Conservation (phyloP, 352 stramenopile genomes). For the Pythium guiyangense region DNA sequence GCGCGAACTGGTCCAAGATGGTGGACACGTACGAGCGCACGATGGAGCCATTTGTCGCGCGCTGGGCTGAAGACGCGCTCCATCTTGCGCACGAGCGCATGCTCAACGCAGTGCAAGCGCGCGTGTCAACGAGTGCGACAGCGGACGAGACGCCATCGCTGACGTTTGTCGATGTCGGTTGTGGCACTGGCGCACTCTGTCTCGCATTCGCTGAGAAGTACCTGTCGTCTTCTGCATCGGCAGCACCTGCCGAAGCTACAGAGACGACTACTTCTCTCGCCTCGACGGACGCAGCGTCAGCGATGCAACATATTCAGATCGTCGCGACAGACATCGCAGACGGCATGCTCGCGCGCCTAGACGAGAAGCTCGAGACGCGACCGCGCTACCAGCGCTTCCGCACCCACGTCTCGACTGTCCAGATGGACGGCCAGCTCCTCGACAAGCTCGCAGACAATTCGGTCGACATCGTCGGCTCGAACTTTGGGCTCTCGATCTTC, state of each 20-base stretch:
- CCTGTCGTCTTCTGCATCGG: too few relatives aligned
- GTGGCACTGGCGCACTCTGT: not conserved
- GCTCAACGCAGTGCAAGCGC: too few relatives aligned
- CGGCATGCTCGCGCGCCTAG: conserved; percentile 32
- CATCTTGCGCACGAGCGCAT: too few relatives aligned
- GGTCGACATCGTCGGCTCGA: conserved; percentile 35
- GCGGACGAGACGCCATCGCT: too few relatives aligned
- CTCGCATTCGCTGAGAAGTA: conserved; percentile 6
- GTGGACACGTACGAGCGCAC: too few relatives aligned
- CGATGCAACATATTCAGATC: too few relatives aligned
- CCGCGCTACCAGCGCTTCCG: conserved; percentile 15
- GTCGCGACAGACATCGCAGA: conserved; percentile 38
- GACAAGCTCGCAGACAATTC: conserved; percentile 24
- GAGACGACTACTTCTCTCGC: too few relatives aligned
- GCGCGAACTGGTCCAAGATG: too few relatives aligned
- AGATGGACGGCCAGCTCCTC: conserved; percentile 33
- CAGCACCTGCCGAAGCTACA: too few relatives aligned
- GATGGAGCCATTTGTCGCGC: not conserved
- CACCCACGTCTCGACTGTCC: conserved; percentile 24
- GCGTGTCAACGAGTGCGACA: too few relatives aligned
- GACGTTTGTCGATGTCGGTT: conserved; percentile 7
- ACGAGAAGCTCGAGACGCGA: conserved; percentile 15
- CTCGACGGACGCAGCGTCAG: too few relatives aligned
- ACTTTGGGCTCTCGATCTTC: conserved; percentile 41
- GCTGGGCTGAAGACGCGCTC: conserved; percentile 1